Conservation (phyloP, 257 asterid genomes). For the Buddleja alternifolia region DNA sequence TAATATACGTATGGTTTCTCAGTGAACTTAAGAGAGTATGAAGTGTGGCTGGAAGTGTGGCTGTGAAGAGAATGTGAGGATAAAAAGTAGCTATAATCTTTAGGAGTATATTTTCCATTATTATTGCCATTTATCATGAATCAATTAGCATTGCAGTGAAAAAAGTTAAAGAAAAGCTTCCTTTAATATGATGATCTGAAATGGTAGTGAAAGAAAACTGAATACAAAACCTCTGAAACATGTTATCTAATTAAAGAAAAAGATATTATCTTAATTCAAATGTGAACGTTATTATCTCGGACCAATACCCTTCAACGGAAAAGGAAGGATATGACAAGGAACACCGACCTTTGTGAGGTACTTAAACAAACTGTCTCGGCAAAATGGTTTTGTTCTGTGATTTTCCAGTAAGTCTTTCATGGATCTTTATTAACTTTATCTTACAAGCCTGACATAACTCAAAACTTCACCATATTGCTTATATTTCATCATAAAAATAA, state of each 20-base stretch:
- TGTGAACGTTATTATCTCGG: not conserved
- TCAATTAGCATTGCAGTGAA: not conserved
- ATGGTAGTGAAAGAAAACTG: not conserved
- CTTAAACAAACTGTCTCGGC: no score
- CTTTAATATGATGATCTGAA: not conserved
- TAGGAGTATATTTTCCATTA: not conserved
- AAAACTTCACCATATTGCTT: no score
- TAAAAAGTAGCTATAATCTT: not conserved
- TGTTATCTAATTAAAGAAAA: not conserved
- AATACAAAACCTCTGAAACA: not conserved
- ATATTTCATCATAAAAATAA: no score
- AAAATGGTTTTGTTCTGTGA: no score
- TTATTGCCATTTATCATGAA: not conserved
- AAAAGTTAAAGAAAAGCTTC: not conserved
- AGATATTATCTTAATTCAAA: not conserved
- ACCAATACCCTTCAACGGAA: no score
- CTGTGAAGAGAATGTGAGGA: constrained; percentile 16
- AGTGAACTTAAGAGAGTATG: not conserved
- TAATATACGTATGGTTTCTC: not conserved
- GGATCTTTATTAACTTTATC: no score
- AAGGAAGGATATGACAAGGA: no score
- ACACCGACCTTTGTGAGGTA: no score
- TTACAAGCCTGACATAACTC: no score
- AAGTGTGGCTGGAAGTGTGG: constrained; percentile 5
- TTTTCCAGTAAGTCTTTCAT: no score